These are phyloP conservation scores for Conoideocrella luteorostrata DNA, from an alignment of 2,329 filamentous ascomycete species.

Conservation along the genomic window DNA sequence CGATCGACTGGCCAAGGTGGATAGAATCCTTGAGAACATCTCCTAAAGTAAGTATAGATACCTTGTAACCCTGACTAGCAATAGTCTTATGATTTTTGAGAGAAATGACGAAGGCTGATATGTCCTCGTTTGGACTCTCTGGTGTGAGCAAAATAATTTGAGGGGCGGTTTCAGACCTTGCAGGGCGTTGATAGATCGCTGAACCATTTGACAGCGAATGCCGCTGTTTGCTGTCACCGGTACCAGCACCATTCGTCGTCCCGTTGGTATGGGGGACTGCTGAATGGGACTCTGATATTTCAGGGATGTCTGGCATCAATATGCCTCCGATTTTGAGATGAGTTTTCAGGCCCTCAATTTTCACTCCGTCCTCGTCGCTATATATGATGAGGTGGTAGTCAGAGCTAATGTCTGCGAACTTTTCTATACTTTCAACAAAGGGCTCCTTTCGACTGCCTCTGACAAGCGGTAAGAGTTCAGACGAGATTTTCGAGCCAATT, in stretches of 20 bases:
- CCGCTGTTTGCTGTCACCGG: background rate
- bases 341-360: conserved; percentile 13
- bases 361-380: conserved; percentile 11
- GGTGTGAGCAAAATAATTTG: conserved; percentile 6
- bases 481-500: conserved; percentile 2
- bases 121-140: background rate
- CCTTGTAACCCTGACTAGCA: background rate
- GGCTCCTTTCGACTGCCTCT: conserved; percentile 12
- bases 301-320: conserved; percentile 13
- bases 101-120: background rate
- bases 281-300: background rate
- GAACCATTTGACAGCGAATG: background rate
- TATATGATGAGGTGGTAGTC: conserved; percentile 29
- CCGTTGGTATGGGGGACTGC: background rate
- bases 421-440: conserved; percentile 22
- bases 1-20: conserved; percentile 20
- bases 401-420: conserved; percentile 16
- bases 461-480: conserved; percentile 7
- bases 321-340: conserved; percentile 23
- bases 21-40: conserved; percentile 6
- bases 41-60: background rate
- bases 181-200: conserved; percentile 2
- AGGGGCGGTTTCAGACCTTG: background rate
- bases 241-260: background rate
- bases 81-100: background rate